Conservation (phyloP, 2,329 filamentous ascomycete species). For the Xylariaceae sp. region DNA sequence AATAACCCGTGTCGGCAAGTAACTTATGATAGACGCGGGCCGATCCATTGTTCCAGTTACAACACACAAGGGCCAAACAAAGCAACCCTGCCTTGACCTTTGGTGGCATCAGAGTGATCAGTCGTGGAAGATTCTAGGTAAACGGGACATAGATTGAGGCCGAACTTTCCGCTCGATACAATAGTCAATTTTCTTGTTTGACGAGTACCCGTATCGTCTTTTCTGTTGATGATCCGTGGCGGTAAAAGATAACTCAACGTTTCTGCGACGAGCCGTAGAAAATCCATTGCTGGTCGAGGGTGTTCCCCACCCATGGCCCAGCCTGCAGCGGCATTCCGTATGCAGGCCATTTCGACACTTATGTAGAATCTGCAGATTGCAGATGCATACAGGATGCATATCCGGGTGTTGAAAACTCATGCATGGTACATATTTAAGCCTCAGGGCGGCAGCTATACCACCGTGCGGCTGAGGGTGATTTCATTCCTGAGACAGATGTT, state of each 20-base stretch:
- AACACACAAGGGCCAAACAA: too few species aligned
- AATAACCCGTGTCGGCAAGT: too few species aligned
- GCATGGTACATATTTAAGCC: background rate
- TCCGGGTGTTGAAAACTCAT: background rate
- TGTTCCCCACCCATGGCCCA: background rate
- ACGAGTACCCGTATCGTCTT: too few species aligned
- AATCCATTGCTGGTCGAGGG: background rate
- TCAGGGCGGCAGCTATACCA: background rate
- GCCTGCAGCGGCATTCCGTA: background rate
- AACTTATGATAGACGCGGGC: too few species aligned
- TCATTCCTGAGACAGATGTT: too few species aligned
- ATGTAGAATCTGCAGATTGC: background rate
- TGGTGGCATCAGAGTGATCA: background rate
- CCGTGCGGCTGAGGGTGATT: background rate
- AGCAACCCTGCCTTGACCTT: too few species aligned
- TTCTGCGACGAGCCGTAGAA: background rate
- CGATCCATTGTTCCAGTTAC: too few species aligned
- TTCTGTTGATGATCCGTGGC: background rate
- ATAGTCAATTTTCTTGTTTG: background rate
- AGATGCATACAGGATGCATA: background rate
- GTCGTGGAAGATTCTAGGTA: too few species aligned
- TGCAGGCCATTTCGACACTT: background rate
- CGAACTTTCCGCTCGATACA: too few species aligned
- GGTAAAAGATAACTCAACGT: background rate
- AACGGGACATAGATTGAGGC: too few species aligned